These are phyloP conservation scores for Oenanthe javanica DNA, from an alignment of 140 eudicot genomes.

Conservation along the genomic window DNA sequence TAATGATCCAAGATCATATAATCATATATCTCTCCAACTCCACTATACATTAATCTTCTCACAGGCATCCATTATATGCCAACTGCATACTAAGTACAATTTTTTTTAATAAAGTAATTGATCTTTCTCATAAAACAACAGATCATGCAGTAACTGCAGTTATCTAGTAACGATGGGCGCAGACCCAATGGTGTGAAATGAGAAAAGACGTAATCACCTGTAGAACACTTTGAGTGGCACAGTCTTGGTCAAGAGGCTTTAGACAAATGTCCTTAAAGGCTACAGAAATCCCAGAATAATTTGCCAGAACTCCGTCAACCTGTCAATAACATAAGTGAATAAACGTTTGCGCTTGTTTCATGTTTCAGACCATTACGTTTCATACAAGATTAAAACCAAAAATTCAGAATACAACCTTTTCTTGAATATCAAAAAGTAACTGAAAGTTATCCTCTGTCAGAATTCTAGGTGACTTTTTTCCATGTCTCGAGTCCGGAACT, in stretches of 20 bases:
- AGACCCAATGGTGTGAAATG: not conserved
- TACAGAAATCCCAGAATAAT: conserved; percentile 34
- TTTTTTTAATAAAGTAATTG: not conserved
- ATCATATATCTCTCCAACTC: not conserved
- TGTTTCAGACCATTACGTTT: not conserved
- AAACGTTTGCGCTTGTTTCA: not conserved
- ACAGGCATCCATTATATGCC: not conserved
- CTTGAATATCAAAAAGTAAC: conserved; percentile 36
- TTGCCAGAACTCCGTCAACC: conserved; percentile 30
- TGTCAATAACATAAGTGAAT: conserved; percentile 4
- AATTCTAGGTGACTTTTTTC: conserved; percentile 23
- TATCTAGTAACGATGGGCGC: not conserved
- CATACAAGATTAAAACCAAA: not conserved
- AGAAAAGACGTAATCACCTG: conserved; percentile 24
- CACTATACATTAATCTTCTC: not conserved
- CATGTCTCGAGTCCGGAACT: conserved; percentile 18
- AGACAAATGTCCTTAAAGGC: conserved; percentile 31
- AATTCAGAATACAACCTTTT: conserved; percentile 18
- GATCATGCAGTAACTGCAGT: not conserved
- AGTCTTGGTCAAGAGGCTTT: conserved; percentile 39
- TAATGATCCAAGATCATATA: not conserved
- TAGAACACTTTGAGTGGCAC: conserved; percentile 38
- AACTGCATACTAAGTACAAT: not conserved
- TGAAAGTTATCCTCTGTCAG: conserved; percentile 36
- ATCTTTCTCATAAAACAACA: not conserved